A percentile compares a stretch with the other conserved stretches of the same genome.
Evolutionary conservation across 106 monocot species (phyloP).

Genomic region (Acanthochlamys bracteata): DNA sequence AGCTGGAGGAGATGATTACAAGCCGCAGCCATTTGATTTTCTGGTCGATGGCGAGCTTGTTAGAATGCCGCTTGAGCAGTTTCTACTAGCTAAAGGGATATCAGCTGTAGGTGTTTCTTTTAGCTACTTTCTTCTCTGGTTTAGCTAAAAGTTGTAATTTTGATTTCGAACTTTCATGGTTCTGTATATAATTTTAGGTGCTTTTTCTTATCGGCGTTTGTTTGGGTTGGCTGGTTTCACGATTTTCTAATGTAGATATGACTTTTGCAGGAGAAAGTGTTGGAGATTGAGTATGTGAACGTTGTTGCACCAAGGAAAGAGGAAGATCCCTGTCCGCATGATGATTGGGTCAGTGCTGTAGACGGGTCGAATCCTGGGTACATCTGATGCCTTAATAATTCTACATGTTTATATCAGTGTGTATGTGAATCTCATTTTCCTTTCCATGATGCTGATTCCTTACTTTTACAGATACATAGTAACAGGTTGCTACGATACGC

Average conservation of each 20-base stretch:
- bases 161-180: too few relatives aligned
- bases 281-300: slow-evolving; percentile 85
- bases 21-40: slow-evolving; percentile 77
- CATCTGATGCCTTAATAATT: not conserved
- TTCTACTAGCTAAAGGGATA: slow-evolving; percentile 73
- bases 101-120: slow-evolving; percentile 43
- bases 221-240: too few relatives aligned
- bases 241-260: too few relatives aligned
- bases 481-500: slow-evolving; percentile 86
- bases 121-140: not conserved
- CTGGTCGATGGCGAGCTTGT: slow-evolving; percentile 80
- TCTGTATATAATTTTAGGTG: not conserved
- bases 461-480: slow-evolving; percentile 55
- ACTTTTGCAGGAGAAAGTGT: slow-evolving; percentile 60
- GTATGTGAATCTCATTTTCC: not conserved
- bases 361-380: slow-evolving; percentile 79
- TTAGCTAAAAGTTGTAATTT: too few relatives aligned
- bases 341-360: slow-evolving; percentile 94
- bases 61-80: slow-evolving; percentile 70
- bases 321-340: slow-evolving; percentile 65
- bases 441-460: not conserved
- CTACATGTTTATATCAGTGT: too few relatives aligned
- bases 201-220: too few relatives aligned
- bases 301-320: slow-evolving; percentile 56
- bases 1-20: slow-evolving; percentile 38